Evolutionary conservation across 2,329 filamentous ascomycete genomes (phyloP).

Genomic region (Orbilia blumenaviensis): DNA sequence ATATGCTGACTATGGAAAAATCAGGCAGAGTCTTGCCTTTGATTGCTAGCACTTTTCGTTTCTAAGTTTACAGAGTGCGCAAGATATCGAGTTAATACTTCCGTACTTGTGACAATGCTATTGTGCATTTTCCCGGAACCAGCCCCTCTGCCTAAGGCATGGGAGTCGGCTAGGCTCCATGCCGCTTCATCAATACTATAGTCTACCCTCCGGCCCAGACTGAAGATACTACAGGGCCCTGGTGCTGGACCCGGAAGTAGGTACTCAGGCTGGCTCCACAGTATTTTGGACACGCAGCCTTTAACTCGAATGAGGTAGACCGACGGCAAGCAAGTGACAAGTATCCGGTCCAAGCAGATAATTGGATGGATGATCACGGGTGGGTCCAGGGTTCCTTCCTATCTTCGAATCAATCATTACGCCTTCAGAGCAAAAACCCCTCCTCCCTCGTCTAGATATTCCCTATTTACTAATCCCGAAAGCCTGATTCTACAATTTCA

Average conservation of each 20-base stretch:
- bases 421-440: constrained; percentile 28
- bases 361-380: constrained; percentile 39
- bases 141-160: neutral
- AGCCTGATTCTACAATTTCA: constrained; percentile 39
- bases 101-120: neutral
- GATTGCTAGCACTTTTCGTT: neutral
- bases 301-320: neutral
- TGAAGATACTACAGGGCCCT: neutral
- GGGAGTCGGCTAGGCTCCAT: neutral
- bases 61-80: neutral
- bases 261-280: constrained; percentile 2
- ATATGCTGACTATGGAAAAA: neutral
- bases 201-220: neutral
- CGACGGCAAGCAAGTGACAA: constrained; percentile 28
- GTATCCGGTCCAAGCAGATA: constrained; percentile 23
- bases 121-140: neutral
- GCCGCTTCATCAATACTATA: neutral
- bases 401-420: constrained; percentile 20
- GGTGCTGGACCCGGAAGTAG: neutral
- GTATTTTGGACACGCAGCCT: neutral
- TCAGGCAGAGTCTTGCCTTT: neutral
- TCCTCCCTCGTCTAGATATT: constrained; percentile 50
- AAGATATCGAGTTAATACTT: neutral
- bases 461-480: constrained; percentile 20
- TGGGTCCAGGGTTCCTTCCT: constrained; percentile 35